phyloP scores from a whole-genome alignment of 495 filamentous ascomycete species.

The Tuber borchii region DNA sequence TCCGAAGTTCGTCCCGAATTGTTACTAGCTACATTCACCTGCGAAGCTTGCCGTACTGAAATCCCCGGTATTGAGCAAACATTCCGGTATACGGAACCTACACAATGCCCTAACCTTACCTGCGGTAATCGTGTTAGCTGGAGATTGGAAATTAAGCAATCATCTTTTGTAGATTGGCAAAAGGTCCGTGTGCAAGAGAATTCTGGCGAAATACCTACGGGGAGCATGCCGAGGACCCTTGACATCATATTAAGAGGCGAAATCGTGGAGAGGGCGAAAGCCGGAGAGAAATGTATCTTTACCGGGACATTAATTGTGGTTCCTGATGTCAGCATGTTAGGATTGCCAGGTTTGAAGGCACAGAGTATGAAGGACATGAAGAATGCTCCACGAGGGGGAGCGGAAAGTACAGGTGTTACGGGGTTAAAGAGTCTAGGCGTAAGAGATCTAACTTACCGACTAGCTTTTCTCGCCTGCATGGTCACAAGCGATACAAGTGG shows the following conservation, averaged over 20 bases:
- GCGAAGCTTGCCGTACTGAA: constrained; percentile 73
- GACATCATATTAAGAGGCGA: constrained; percentile 96
- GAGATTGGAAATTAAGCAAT: constrained; percentile 92
- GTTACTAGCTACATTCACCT: constrained; percentile 84
- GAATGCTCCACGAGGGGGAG: constrained; percentile 66
- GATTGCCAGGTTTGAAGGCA: constrained; percentile 76
- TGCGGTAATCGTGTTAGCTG: constrained; percentile 85
- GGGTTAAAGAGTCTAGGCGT: constrained; percentile 90
- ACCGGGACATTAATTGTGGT: constrained; percentile 94
- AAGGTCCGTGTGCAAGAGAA: constrained; percentile 97
- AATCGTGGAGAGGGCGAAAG: constrained; percentile 94
- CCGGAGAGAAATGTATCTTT: constrained; percentile 96
- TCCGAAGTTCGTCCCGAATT: constrained; percentile 94
- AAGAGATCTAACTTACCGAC: constrained; percentile 89
- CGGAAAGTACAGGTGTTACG: constrained; percentile 59
- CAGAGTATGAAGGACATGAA: constrained; percentile 79
- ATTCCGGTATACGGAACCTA: constrained; percentile 93
- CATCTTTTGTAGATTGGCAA: constrained; percentile 98
- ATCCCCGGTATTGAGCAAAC: constrained; percentile 92
- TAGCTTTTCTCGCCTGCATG: constrained; percentile 97
- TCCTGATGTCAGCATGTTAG: constrained; percentile 91
- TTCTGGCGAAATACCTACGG: constrained; percentile 93
- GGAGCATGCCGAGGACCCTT: constrained; percentile 97
- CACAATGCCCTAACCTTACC: constrained; percentile 86
- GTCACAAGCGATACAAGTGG: constrained; percentile 77